Conservation (phyloP, 1,284 basidiomycete genomes). For the Malassezia arunalokei region DNA sequence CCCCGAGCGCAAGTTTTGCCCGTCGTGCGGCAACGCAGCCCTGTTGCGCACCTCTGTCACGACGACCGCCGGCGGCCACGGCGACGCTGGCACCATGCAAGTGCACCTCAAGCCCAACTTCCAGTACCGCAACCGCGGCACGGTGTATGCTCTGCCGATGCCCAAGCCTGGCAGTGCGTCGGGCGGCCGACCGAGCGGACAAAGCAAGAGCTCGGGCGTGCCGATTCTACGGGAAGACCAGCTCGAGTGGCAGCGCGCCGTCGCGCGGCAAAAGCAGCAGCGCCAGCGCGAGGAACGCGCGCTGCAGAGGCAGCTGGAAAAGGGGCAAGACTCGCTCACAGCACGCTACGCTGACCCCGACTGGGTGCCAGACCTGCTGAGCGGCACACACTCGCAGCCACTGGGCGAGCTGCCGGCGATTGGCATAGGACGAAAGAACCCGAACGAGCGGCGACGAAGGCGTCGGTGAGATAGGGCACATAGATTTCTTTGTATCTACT, state of each 20-base stretch:
- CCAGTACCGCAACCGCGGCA: conserved; percentile 82
- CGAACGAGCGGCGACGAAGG: conserved; percentile 29
- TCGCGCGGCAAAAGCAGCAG: conserved; percentile 22
- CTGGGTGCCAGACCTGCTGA: conserved; percentile 36
- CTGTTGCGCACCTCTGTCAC: conserved; percentile 74
- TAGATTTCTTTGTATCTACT: background rate
- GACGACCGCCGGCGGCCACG: conserved; percentile 6
- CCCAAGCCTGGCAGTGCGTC: conserved; percentile 62
- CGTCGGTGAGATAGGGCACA: background rate
- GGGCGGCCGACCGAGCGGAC: conserved; percentile 26
- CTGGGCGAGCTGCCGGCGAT: conserved; percentile 31
- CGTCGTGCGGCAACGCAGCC: conserved; percentile 86
- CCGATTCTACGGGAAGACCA: conserved; percentile 43
- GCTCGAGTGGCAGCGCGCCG: conserved; percentile 40
- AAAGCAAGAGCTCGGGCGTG: conserved; percentile 19
- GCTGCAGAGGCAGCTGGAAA: conserved; percentile 21
- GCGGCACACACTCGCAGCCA: conserved; percentile 16
- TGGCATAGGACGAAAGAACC: conserved; percentile 41
- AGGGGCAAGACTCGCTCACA: conserved; percentile 34
- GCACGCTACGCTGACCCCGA: conserved; percentile 41
- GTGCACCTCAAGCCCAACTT: conserved; percentile 51
- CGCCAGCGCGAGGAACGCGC: conserved; percentile 25
- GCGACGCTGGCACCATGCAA: conserved; percentile 20
- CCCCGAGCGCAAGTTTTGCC: conserved; percentile 86
- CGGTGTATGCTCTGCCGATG: conserved; percentile 80